Evolutionary conservation across 495 filamentous ascomycete genomes (phyloP).

Genomic region (Rostrohypoxylon terebratum): DNA sequence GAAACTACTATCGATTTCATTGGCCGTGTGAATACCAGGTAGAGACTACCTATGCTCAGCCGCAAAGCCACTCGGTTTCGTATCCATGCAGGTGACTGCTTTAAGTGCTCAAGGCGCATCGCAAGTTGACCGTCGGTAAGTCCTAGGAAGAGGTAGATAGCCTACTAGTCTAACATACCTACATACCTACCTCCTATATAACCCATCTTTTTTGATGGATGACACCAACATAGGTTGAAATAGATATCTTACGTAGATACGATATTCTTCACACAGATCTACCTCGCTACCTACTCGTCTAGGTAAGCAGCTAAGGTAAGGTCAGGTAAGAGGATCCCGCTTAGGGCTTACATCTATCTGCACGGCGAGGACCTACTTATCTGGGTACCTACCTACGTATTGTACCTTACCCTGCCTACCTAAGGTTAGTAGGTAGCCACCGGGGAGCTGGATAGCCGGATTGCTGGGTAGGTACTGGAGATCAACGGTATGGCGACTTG

Average conservation of each 20-base stretch:
- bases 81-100: not conserved
- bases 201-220: not conserved
- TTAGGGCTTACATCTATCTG: not conserved
- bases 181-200: not conserved
- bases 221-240: not conserved
- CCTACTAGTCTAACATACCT: too few relatives aligned
- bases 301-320: conserved; percentile 2
- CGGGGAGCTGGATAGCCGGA: not conserved
- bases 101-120: not conserved
- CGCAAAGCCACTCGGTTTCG: not conserved
- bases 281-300: not conserved
- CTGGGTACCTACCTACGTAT: too few relatives aligned
- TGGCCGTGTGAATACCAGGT: not conserved
- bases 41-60: not conserved
- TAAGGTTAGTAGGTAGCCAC: too few relatives aligned
- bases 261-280: not conserved
- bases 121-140: not conserved
- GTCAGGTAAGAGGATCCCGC: not conserved
- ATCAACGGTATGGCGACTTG: not conserved
- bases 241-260: not conserved
- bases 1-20: not conserved
- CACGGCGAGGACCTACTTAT: not conserved
- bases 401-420: too few relatives aligned
- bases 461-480: not conserved
- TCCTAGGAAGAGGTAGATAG: not conserved